A percentile compares a stretch with the other conserved stretches of the same genome.
Evolutionary conservation across 495 filamentous ascomycete genomes (phyloP).

Genomic region (Penicillium chermesinum): DNA sequence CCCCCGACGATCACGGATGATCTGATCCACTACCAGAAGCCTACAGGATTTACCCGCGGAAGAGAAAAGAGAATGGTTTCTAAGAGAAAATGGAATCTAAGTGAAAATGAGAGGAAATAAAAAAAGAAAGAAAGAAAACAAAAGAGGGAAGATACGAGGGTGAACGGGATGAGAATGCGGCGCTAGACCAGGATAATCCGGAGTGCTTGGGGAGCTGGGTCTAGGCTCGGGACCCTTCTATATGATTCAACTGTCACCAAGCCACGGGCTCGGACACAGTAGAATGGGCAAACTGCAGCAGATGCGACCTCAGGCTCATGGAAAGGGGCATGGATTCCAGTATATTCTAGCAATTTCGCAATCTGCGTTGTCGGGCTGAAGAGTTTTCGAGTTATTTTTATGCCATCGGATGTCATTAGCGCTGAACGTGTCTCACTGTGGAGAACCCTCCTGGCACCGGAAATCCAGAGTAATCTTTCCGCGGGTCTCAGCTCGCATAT

Average conservation of each 20-base stretch:
- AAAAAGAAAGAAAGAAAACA: neutral
- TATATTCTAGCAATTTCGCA: constrained; percentile 6
- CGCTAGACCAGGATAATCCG: no score
- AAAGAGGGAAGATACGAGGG: neutral
- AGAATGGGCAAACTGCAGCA: neutral
- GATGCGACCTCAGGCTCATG: neutral
- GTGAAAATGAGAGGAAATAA: neutral
- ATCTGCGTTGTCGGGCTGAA: neutral
- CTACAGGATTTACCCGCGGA: neutral
- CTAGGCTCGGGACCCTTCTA: neutral
- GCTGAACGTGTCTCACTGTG: constrained; percentile 18
- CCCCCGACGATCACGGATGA: neutral
- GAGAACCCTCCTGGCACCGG: neutral
- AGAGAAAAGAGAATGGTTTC: neutral
- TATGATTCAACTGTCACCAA: constrained; percentile 1
- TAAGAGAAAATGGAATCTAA: neutral
- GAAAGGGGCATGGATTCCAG: neutral
- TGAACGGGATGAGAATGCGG: neutral
- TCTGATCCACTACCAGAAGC: neutral
- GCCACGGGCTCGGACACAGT: constrained; percentile 1
- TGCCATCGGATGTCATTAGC: constrained; percentile 8
- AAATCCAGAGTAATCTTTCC: neutral
- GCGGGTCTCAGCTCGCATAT: neutral
- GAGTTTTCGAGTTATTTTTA: constrained; percentile 19
- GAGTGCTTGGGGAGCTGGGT: neutral